Base-by-base conservation (phyloP, 495 filamentous ascomycete genomes). In the Penicillium waksmanii region DNA sequence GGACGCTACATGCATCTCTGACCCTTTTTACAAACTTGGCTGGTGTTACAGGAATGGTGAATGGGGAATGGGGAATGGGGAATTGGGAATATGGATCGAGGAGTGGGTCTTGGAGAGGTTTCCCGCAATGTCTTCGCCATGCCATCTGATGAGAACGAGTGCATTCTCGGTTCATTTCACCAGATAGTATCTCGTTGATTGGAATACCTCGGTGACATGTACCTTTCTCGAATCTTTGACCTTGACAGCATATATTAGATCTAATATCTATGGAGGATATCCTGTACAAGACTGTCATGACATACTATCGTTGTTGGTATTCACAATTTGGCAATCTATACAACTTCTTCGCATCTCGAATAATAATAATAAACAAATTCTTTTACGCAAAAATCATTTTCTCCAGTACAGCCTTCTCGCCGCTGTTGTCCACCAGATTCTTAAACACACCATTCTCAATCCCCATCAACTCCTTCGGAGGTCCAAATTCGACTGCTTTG, bases 1-100 rank as follows among this genome's bases (percentile, higher is more conserved):
- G 93, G 89, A 96, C 94, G 96, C 93, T 87, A 83, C 89, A 85
- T 88, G 92, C 91, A 96, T 92, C 92, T 98, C 95, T 98, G 95
- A 98, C 60, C 74, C 70, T 63, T 65, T 65, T 60, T 51, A 56
- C 18, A 56, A 49, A 73, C 77, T 80, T 80, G 77, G 67, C 42
- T 56, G 77, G 77, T 78, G 77, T 80, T 61, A 56, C 21, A 59
- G 53, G 27, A 31, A 43, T 60, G 62, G 57, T 53, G 48, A 48
- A 34, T 25, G 13, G 50, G 51, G 60, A 57, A 44, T 42, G 21
- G 23, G 18, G 51, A 52, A 51, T 23, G 23, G 23, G 23, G 23
- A 23, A 23, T 23, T 0, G 23, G 0, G 27, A 21, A 31, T n/a
- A 10, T 23, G 49, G 50, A 35, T 43, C 42, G 43, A 36, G 53